Evolutionary conservation across 2,329 filamentous ascomycete genomes (phyloP), one percentile per base, ranked within the genome.

Genomic region (Neoscytalidium dimidiatum): DNA sequence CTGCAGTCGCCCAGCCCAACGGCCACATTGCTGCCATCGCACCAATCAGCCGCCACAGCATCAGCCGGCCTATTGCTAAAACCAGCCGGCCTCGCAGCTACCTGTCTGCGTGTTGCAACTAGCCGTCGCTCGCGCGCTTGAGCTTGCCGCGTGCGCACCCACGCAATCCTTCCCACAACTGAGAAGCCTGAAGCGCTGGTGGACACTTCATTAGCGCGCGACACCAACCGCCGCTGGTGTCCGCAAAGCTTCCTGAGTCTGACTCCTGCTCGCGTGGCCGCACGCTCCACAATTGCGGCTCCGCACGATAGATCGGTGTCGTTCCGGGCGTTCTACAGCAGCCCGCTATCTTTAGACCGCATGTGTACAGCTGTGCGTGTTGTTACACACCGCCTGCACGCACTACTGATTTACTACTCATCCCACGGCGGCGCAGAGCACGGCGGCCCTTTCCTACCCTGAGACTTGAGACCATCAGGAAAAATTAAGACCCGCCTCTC

Each of bases 251-350:
- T 17, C 38, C 35, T 7, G 29, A 11, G 11, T 48, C 7, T 9
- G 19, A 21, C 21, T 23, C 31, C 17, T 26, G 19, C 23, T 57
- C 53, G 53, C 53, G 53, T 57, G 53, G 53, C 53, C 17, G 53
- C 53, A 57, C 53, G 35, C 53, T 57, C 53, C 53, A 57, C 35
- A 57, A 28, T 57, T 57, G 53, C 53, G 53, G 53, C 53, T 57
- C 53, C 53, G 53, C 53, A 57, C 53, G 31, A 19, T 38, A 28
- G 35, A 13, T n/a, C 29, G 38, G 38, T 17, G 38, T 17, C 14
- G 38, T 41, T 41, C 38, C 11, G 38, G 4, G 38, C 38, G 4
- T 41, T 17, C 38, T 41, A 14, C 38, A 17, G n/a, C 9, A 17
- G 14, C 38, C 38, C 38, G 3, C 38, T 41, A 41, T 41, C 9